Base-by-base conservation (phyloP, 352 stramenopile species). In the Pythium sukuiense region DNA sequence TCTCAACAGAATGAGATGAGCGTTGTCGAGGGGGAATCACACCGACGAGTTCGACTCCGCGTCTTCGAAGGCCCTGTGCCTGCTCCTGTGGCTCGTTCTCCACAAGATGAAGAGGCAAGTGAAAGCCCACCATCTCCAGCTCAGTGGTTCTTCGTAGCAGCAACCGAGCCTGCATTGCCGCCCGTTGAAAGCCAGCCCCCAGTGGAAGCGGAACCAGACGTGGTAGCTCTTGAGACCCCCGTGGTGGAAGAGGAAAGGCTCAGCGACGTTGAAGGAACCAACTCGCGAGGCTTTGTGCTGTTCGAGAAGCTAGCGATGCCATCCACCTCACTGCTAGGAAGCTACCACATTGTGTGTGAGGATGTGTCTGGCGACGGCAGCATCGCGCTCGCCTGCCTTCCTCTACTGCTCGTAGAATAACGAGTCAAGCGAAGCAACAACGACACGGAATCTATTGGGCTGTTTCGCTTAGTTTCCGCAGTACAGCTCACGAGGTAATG, bases 271-370 rank as follows among this genome's bases (percentile, higher is more conserved):
- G 45, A 70, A 26, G 43, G 61, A 7, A 39, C 61, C 3, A 83
- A 73, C 5, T 3, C 2, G 3, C 30, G 8, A n/a, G 79, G 76
- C 26, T 48, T 72, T 14, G 78, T 67, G 2, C 13, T 65, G 9
- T 81, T 88, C 54, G 39, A 61, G 3, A 56, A 62, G 2, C 60
- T 88, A 0, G 59, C 52, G 8, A 45, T 86, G n/a, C 77, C 79
- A 9, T 29, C 52, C 2, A 33, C 46, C 11, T 78, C 74, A 13
- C 58, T 76, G 1, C 16, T 69, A 16, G 79, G 76, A n/a, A 63
- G 48, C 12, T 88, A 86, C 52, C 67, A 78, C 33, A 70, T 86
- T 7, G 16, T 79, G 7, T 85, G 76, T 24, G 76, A 84, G n/a
- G 76, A 70, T 20, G 12, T 74, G 37, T 24, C 63, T 5, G 70